These are phyloP conservation scores for Fomitiporia mediterranea DNA, from an alignment of 1,284 basidiomycete species.

Conservation along the genomic window DNA sequence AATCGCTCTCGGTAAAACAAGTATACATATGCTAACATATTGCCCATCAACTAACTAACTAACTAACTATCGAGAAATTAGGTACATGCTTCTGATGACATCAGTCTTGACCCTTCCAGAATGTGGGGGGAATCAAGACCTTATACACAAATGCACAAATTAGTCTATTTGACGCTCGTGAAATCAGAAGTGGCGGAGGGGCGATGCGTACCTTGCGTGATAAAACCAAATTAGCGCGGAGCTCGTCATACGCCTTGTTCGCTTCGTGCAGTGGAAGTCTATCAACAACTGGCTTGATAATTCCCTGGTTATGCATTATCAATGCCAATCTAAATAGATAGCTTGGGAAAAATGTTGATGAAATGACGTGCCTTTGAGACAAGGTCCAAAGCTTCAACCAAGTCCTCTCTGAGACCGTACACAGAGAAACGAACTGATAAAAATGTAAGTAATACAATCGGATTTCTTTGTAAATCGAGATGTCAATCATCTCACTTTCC, in stretches of 20 bases:
- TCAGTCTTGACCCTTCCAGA: slow-evolving; percentile 2
- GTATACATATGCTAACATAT: too few relatives aligned
- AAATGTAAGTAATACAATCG: neutral
- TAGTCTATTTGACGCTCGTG: neutral
- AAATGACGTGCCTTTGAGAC: slow-evolving; percentile 4
- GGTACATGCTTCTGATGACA: too few relatives aligned
- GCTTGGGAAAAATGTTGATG: neutral
- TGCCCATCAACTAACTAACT: too few relatives aligned
- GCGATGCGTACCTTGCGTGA: neutral
- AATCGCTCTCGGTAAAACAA: too few relatives aligned
- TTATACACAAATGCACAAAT: neutral
- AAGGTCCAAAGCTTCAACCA: slow-evolving; percentile 7
- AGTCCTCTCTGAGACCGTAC: neutral
- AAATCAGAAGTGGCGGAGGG: neutral
- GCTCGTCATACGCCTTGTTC: slow-evolving; percentile 8
- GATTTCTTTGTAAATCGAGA: neutral
- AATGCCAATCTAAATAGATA: too few relatives aligned
- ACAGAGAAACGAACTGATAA: slow-evolving; percentile 4
- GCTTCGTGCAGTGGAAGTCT: slow-evolving; percentile 2
- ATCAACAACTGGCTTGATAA: slow-evolving; percentile 1
- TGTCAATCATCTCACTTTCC: neutral
- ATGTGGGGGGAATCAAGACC: slow-evolving; percentile 9
- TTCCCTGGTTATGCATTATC: neutral
- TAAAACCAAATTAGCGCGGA: slow-evolving; percentile 6
- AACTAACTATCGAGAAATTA: too few relatives aligned